Evolutionary conservation across 257 asterid genomes (phyloP).

Genomic region (Ligustrum vulgare): DNA sequence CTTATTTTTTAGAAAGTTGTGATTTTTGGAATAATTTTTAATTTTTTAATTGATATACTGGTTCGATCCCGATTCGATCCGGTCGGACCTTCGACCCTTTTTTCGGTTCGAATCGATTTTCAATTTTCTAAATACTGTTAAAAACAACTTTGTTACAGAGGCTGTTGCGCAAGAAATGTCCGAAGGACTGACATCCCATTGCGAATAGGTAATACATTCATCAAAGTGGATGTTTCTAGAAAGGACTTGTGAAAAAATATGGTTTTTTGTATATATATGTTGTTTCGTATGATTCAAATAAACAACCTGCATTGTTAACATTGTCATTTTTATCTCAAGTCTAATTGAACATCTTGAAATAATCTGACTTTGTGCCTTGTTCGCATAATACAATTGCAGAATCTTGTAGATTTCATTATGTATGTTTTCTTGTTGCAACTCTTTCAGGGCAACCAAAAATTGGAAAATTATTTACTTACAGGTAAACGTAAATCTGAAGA

Average conservation of each 20-base stretch:
- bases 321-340: neutral
- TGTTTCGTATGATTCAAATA: neutral
- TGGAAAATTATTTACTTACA: slow-evolving; percentile 65
- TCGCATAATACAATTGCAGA: neutral
- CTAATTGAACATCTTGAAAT: neutral
- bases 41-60: too few species aligned
- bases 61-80: too few species aligned
- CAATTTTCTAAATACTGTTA: too few species aligned
- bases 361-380: too few species aligned
- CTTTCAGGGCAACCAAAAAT: slow-evolving; percentile 59
- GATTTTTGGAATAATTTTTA: too few species aligned
- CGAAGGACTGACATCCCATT: slow-evolving; percentile 65
- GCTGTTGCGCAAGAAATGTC: slow-evolving; percentile 80
- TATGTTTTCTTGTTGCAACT: slow-evolving; percentile 4
- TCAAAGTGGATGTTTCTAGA: neutral
- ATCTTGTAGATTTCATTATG: neutral
- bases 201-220: slow-evolving; percentile 44
- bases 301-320: neutral
- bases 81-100: too few species aligned
- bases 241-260: neutral
- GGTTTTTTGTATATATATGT: neutral
- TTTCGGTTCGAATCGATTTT: too few species aligned
- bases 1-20: too few species aligned
- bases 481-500: slow-evolving; percentile 25
- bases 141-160: slow-evolving; percentile 47